Percentiles rank a stretch among this genome's conserved stretches.
phyloP scores from a whole-genome alignment of 2,329 filamentous ascomycete species.

The Trichoderma gracile region DNA sequence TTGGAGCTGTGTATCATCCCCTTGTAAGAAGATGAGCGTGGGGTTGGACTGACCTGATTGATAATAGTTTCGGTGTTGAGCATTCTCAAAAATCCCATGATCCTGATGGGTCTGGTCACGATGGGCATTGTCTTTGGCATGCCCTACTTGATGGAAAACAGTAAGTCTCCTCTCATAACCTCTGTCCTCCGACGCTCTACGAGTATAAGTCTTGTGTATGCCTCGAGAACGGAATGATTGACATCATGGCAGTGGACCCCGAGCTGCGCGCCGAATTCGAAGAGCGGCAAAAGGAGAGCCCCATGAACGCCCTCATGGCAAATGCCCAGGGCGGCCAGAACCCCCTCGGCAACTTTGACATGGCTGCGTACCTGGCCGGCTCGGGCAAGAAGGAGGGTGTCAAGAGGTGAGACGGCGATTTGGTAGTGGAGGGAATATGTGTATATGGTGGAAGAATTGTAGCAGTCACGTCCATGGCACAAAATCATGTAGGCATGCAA shows the following conservation, averaged over 20 bases:
- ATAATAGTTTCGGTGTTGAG: constrained; percentile 75
- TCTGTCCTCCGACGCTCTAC: too few relatives aligned
- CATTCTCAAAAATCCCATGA: constrained; percentile 94
- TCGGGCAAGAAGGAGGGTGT: constrained; percentile 46
- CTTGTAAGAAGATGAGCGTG: background rate
- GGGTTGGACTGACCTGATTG: background rate
- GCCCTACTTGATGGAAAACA: constrained; percentile 94
- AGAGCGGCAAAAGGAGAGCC: constrained; percentile 77
- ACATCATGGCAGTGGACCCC: constrained; percentile 74
- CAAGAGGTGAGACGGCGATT: constrained; percentile 1
- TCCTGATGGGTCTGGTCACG: constrained; percentile 82
- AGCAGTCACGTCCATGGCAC: background rate
- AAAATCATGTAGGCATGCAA: background rate
- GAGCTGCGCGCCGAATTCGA: constrained; percentile 93
- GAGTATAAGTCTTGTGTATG: background rate
- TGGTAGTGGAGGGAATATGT: too few relatives aligned
- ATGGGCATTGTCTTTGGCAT: constrained; percentile 85
- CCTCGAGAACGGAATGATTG: constrained; percentile 24
- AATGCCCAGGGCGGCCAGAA: constrained; percentile 40
- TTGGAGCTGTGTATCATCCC: too few relatives aligned
- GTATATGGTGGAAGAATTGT: background rate
- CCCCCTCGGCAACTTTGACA: constrained; percentile 58
- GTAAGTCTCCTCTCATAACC: constrained; percentile 58
- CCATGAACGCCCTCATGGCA: constrained; percentile 60
- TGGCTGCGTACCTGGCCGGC: constrained; percentile 64